Conservation (phyloP, 371 early-diverging fungal species). For the Mycotypha africana region DNA sequence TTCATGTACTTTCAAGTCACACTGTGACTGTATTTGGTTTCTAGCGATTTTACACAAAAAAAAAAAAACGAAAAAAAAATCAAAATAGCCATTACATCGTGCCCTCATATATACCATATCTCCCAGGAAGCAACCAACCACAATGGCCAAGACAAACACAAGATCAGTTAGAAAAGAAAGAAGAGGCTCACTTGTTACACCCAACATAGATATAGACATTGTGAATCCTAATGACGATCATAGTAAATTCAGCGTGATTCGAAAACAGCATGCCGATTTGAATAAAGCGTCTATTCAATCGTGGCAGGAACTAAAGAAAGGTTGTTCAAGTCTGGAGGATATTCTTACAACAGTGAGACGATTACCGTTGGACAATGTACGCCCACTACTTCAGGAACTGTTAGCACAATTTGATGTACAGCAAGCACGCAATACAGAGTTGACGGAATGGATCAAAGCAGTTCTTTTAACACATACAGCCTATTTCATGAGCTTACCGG, state of each 20-base stretch:
- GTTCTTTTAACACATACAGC: slow-evolving; percentile 60
- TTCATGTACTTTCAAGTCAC: too few species aligned
- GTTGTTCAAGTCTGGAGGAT: slow-evolving; percentile 10
- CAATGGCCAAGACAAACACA: too few species aligned
- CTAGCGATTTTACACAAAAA: too few species aligned
- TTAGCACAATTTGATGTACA: slow-evolving; percentile 14
- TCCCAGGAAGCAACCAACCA: too few species aligned
- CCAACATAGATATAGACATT: too few species aligned
- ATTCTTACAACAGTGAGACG: slow-evolving; percentile 15
- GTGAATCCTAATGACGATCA: slow-evolving; percentile 10
- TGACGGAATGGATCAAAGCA: slow-evolving; percentile 68
- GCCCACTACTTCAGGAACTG: slow-evolving; percentile 17
- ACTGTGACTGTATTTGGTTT: too few species aligned
- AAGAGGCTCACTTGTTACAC: too few species aligned
- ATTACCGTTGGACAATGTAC: slow-evolving; percentile 13
- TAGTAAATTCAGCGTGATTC: slow-evolving; percentile 17
- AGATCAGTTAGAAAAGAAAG: too few species aligned
- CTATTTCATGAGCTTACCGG: slow-evolving; percentile 57
- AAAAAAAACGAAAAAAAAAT: too few species aligned
- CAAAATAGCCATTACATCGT: too few species aligned
- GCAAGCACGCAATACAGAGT: slow-evolving; percentile 11
- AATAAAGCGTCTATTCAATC: slow-evolving; percentile 5
- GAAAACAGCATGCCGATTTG: neutral
- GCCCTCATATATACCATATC: too few species aligned
- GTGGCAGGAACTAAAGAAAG: slow-evolving; percentile 14